Evolutionary conservation across 1,139 yeast species (phyloP).

Genomic region (Yamadazyma siamensis): DNA sequence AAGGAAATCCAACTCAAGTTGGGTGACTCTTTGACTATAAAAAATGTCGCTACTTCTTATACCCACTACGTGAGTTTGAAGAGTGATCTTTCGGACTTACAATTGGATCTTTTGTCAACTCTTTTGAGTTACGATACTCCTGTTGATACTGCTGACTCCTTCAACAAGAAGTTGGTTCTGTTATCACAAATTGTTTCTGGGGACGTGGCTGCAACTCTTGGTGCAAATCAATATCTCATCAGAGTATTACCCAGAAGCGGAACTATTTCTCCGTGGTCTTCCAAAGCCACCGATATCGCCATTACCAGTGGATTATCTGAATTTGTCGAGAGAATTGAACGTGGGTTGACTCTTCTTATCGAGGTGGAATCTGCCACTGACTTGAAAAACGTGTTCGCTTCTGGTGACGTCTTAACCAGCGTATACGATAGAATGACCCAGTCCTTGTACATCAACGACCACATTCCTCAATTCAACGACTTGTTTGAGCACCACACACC

Average conservation of each 20-base stretch:
- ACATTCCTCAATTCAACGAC: slow-evolving; percentile 62
- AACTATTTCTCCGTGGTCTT: slow-evolving; percentile 98
- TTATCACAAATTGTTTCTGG: slow-evolving; percentile 29
- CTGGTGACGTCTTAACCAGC: slow-evolving; percentile 52
- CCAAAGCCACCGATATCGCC: slow-evolving; percentile 95
- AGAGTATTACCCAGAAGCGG: slow-evolving; percentile 91
- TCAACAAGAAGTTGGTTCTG: slow-evolving; percentile 43
- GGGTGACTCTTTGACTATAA: slow-evolving; percentile 57
- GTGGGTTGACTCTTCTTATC: slow-evolving; percentile 78
- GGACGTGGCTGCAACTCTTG: slow-evolving; percentile 34
- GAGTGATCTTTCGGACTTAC: slow-evolving; percentile 29
- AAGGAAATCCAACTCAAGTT: slow-evolving; percentile 70
- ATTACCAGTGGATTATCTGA: slow-evolving; percentile 79
- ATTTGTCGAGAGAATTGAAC: slow-evolving; percentile 78
- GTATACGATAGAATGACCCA: slow-evolving; percentile 97
- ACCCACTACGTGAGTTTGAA: slow-evolving; percentile 77
- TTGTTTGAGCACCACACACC: slow-evolving; percentile 79
- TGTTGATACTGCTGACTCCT: slow-evolving; percentile 43
- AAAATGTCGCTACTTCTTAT: slow-evolving; percentile 67
- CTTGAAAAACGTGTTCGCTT: slow-evolving; percentile 19
- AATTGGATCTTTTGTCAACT: slow-evolving; percentile 50
- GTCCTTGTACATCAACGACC: slow-evolving; percentile 44
- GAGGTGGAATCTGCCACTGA: slow-evolving; percentile 69
- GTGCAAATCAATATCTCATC: slow-evolving; percentile 56
- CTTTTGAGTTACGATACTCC: slow-evolving; percentile 76